These are phyloP conservation scores for Heterobasidion occidentale DNA, from an alignment of 1,284 basidiomycete species.

Conservation along the genomic window DNA sequence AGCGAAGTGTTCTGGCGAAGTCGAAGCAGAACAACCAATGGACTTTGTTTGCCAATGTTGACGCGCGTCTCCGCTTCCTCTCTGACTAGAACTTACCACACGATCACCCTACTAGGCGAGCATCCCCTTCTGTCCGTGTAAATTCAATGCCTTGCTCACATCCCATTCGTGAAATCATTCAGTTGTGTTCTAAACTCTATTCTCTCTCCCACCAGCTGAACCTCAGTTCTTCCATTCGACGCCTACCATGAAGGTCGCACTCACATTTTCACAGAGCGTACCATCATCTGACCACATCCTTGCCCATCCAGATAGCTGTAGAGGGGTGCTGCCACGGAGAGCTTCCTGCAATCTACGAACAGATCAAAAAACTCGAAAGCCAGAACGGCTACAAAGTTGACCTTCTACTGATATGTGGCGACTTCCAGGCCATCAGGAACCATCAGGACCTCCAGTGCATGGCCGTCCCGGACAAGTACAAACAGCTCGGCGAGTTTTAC, in stretches of 20 bases:
- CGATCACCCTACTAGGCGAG: too few relatives aligned
- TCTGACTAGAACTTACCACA: too few relatives aligned
- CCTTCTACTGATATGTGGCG: constrained; percentile 86
- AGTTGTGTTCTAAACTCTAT: too few relatives aligned
- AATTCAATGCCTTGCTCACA: too few relatives aligned
- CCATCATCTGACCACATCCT: neutral
- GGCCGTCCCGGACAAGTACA: constrained; percentile 89
- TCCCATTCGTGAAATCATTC: too few relatives aligned
- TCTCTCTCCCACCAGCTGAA: too few relatives aligned
- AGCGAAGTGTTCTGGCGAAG: too few relatives aligned
- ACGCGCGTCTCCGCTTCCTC: too few relatives aligned
- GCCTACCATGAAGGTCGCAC: neutral
- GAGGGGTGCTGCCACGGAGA: constrained; percentile 96
- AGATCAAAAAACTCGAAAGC: constrained; percentile 58
- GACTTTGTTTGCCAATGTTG: too few relatives aligned
- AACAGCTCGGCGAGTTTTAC: constrained; percentile 76
- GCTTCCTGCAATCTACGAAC: constrained; percentile 81
- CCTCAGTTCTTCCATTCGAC: too few relatives aligned
- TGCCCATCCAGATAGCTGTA: constrained; percentile 64
- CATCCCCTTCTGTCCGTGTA: too few relatives aligned
- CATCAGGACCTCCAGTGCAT: constrained; percentile 82
- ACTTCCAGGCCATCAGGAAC: constrained; percentile 93
- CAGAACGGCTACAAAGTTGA: constrained; percentile 67
- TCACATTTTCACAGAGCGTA: neutral
- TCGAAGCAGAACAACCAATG: too few relatives aligned